Conservation (phyloP, 2,329 filamentous ascomycete genomes). For the Fusarium luffae region DNA sequence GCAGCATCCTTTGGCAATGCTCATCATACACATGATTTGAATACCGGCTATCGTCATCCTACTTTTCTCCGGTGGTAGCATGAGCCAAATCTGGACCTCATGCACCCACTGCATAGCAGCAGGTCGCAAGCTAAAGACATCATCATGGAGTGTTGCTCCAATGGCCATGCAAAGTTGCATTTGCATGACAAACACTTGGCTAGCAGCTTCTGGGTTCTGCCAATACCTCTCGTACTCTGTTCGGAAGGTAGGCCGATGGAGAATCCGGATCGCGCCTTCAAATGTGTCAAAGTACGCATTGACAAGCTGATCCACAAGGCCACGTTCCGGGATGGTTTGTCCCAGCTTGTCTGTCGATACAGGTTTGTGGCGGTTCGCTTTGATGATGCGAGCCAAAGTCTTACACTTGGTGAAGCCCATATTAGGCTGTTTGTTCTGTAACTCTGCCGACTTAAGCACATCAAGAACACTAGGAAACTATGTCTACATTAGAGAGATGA, state of each 20-base stretch:
- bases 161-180: conserved; percentile 66
- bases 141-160: conserved; percentile 60
- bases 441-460: conserved; percentile 44
- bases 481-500: conserved; percentile 1
- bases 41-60: conserved; percentile 60
- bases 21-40: conserved; percentile 64
- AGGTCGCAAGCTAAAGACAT: conserved; percentile 55
- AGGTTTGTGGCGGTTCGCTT: conserved; percentile 52
- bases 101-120: conserved; percentile 62
- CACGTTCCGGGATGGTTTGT: conserved; percentile 51
- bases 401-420: conserved; percentile 55
- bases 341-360: conserved; percentile 54
- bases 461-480: conserved; percentile 48
- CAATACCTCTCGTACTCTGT: conserved; percentile 64
- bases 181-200: conserved; percentile 61
- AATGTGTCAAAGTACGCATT: conserved; percentile 65
- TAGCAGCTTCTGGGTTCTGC: conserved; percentile 55
- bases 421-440: conserved; percentile 47
- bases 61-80: conserved; percentile 59
- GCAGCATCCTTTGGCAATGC: conserved; percentile 60
- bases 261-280: conserved; percentile 66
- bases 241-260: conserved; percentile 68
- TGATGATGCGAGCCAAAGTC: conserved; percentile 54
- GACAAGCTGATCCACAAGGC: conserved; percentile 62
- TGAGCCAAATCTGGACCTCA: conserved; percentile 64